Evolutionary conservation across 2,329 filamentous ascomycete species (phyloP).

Genomic region (Cordyceps javanica): DNA sequence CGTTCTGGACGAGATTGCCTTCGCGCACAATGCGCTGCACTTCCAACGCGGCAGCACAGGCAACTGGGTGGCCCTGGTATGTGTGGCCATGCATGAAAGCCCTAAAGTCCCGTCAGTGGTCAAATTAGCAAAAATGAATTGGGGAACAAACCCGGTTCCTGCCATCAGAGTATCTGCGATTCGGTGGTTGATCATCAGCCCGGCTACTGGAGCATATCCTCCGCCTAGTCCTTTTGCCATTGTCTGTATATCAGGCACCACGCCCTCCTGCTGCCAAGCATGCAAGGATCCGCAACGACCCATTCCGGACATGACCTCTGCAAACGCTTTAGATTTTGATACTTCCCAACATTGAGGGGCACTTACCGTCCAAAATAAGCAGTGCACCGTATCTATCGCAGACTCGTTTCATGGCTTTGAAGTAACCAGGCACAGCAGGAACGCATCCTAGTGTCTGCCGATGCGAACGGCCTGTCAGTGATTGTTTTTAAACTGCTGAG

Average conservation of each 20-base stretch:
- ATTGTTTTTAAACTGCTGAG: not conserved
- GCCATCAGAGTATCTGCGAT: conserved; percentile 39
- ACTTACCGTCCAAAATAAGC: conserved; percentile 55
- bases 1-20: conserved; percentile 20
- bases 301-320: conserved; percentile 66
- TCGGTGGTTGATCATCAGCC: conserved; percentile 46
- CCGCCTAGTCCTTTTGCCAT: conserved; percentile 61
- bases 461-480: not conserved
- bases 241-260: conserved; percentile 59
- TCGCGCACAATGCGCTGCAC: conserved; percentile 39
- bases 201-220: conserved; percentile 57
- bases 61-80: conserved; percentile 23
- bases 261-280: conserved; percentile 54
- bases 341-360: not conserved
- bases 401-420: conserved; percentile 59
- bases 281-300: conserved; percentile 54
- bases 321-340: not conserved
- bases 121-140: not conserved
- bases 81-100: conserved; percentile 22
- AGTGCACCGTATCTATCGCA: conserved; percentile 68
- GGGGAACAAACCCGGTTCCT: conserved; percentile 25
- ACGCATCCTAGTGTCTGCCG: conserved; percentile 54
- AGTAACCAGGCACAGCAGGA: conserved; percentile 60
- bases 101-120: conserved; percentile 8
- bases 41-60: conserved; percentile 22